Base-by-base conservation (phyloP, 345 rosid species). In the Salix purpurea region DNA sequence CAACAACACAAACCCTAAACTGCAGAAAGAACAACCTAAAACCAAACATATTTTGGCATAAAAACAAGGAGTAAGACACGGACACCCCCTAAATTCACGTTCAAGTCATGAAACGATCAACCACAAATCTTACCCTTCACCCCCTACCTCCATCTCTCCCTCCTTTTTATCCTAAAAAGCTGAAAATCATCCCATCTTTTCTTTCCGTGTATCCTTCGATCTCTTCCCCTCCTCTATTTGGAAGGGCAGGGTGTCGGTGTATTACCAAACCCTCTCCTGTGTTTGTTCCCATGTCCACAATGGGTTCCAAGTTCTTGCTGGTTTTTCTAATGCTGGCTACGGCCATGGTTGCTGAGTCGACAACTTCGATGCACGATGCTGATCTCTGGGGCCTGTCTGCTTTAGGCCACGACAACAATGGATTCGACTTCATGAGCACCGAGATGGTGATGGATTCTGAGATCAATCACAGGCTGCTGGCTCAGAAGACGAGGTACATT, bases 391-490 rank as follows among this genome's bases (percentile, higher is more conserved):
- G 40, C 2, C 37, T 30, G 1, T 30, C 69, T 42, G 9, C 28
- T 24, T 5, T 30, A 16, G 69, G 36, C 40, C 21, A 16, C 5
- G 40, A 66, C 39, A 30, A 7, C 21, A 61, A 42, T 9, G 62
- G 60, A 4, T 74, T 62, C 60, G 77, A 64, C 18, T 28, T 74
- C 24, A 5, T 34, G 37, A 36, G 42, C 26, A 71, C 78, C 21
- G 88, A 87, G 68, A 42, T 76, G 21, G 37, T 83, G 81, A 77
- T 85, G 86, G 88, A 83, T 65, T 77, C 84, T 1, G 91, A 86
- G 69, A 74, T 58, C 16, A 82, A 66, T 36, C 61, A 84, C 30
- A 80, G 87, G 4, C 79, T 79, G 67, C 80, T 87, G 26, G 67
- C 69, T 11, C 58, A 23, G 7, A 24, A 46, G 15, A 30, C 26